Percentiles rank a stretch among this genome's conserved stretches.
Evolutionary conservation across 805 yeast species (phyloP).

Genomic region (Metschnikowia proteae): DNA sequence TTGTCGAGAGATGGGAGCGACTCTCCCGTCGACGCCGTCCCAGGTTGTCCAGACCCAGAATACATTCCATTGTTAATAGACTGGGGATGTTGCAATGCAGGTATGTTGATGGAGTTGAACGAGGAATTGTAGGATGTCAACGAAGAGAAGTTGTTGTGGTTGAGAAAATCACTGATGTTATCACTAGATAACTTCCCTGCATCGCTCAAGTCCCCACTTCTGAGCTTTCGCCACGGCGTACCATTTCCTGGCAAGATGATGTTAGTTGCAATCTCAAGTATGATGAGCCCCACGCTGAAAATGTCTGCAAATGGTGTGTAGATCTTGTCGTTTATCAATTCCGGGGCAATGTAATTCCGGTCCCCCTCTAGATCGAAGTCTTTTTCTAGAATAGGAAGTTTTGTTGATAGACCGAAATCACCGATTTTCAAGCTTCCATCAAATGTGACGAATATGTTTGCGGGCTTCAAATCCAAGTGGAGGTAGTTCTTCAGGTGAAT

Average conservation of each 20-base stretch:
- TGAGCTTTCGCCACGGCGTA: slow-evolving; percentile 88
- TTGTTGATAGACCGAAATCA: slow-evolving; percentile 93
- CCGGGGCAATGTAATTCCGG: slow-evolving; percentile 96
- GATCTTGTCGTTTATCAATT: slow-evolving; percentile 73
- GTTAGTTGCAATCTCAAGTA: slow-evolving; percentile 94
- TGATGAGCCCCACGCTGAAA: slow-evolving; percentile 88
- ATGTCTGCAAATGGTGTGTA: slow-evolving; percentile 93
- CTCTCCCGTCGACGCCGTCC: not conserved
- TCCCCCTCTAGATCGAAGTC: slow-evolving; percentile 94
- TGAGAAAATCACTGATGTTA: slow-evolving; percentile 41
- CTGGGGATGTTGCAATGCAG: slow-evolving; percentile 9
- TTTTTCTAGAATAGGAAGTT: slow-evolving; percentile 60
- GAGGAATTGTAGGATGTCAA: slow-evolving; percentile 31
- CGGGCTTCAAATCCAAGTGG: slow-evolving; percentile 93
- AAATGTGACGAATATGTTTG: slow-evolving; percentile 88
- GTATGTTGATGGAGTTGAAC: slow-evolving; percentile 16
- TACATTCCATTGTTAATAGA: slow-evolving; percentile 5
- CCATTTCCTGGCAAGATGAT: slow-evolving; percentile 95
- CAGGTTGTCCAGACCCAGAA: not conserved
- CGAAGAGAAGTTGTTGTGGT: slow-evolving; percentile 34
- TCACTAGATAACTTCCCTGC: slow-evolving; percentile 76
- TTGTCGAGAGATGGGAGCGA: slow-evolving; percentile 1
- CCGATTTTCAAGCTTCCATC: slow-evolving; percentile 94
- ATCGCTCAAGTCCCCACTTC: slow-evolving; percentile 93
- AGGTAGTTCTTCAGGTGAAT: slow-evolving; percentile 72